Percentiles rank a stretch among this genome's conserved stretches.
These are phyloP conservation scores for Chenopodium quinoa DNA, from an alignment of 148 eudicot genomes.

Conservation along the genomic window DNA sequence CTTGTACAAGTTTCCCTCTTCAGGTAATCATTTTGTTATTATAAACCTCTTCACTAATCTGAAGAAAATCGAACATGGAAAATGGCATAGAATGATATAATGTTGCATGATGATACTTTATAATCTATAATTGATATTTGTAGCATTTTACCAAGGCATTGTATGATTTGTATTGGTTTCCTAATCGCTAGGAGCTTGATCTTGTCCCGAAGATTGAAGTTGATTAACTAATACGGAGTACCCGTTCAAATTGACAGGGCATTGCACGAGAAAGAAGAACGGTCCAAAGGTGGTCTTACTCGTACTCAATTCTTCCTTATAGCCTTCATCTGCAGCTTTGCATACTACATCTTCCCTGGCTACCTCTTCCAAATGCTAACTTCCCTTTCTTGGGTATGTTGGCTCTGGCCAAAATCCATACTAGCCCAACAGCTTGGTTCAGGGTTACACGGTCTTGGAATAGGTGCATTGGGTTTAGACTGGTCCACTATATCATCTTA, in stretches of 20 bases:
- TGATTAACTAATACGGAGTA: neutral
- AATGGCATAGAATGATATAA: no score
- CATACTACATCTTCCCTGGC: slow-evolving; percentile 88
- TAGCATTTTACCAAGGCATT: no score
- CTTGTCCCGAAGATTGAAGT: neutral
- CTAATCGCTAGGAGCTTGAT: no score
- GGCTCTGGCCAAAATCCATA: slow-evolving; percentile 77
- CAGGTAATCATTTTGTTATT: slow-evolving; percentile 37
- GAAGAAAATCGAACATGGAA: no score
- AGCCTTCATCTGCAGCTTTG: slow-evolving; percentile 87
- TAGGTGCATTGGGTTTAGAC: slow-evolving; percentile 74
- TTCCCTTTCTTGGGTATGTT: slow-evolving; percentile 95
- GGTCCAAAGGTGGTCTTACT: slow-evolving; percentile 76
- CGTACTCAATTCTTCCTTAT: slow-evolving; percentile 82
- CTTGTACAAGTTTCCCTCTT: slow-evolving; percentile 92
- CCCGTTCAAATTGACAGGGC: slow-evolving; percentile 48
- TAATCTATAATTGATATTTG: no score
- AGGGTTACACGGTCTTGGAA: slow-evolving; percentile 81
- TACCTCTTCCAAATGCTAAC: slow-evolving; percentile 86
- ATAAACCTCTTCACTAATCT: no score
- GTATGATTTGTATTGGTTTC: no score
- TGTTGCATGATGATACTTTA: no score
- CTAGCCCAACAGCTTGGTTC: slow-evolving; percentile 93
- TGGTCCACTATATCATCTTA: slow-evolving; percentile 95
- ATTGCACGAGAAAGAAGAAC: slow-evolving; percentile 81